Evolutionary conservation across 2,329 filamentous ascomycete genomes (phyloP).

Genomic region (Didymella glomerata): DNA sequence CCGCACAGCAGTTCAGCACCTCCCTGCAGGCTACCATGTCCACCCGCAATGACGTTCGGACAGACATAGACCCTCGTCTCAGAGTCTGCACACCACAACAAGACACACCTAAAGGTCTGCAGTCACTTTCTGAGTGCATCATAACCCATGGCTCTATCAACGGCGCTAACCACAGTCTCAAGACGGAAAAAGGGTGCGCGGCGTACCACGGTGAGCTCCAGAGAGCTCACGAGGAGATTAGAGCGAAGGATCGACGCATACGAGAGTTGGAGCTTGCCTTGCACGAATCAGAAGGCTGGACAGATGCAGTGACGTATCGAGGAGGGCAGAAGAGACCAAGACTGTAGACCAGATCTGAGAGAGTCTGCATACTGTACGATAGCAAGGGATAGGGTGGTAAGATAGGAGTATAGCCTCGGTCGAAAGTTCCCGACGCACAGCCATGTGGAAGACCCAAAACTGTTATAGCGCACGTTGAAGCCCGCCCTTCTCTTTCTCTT

Average conservation of each 20-base stretch:
- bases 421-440: background rate
- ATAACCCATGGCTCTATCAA: background rate
- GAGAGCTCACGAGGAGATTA: background rate
- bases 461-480: background rate
- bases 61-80: background rate
- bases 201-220: background rate
- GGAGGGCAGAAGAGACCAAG: background rate
- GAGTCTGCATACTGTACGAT: background rate
- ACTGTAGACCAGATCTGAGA: background rate
- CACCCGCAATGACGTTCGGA: background rate
- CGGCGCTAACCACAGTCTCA: background rate
- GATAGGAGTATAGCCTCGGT: background rate
- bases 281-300: conserved; percentile 1
- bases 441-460: background rate
- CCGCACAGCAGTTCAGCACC: background rate
- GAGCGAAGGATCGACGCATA: conserved; percentile 1
- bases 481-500: background rate
- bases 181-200: background rate
- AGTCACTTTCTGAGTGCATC: background rate
- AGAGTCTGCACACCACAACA: background rate
- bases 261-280: conserved; percentile 6
- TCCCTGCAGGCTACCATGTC: background rate
- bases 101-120: background rate
- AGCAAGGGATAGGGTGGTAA: background rate
- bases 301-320: background rate